Evolutionary conservation across 305 asterid genomes (phyloP).

Genomic region (Fraxinus albicans): DNA sequence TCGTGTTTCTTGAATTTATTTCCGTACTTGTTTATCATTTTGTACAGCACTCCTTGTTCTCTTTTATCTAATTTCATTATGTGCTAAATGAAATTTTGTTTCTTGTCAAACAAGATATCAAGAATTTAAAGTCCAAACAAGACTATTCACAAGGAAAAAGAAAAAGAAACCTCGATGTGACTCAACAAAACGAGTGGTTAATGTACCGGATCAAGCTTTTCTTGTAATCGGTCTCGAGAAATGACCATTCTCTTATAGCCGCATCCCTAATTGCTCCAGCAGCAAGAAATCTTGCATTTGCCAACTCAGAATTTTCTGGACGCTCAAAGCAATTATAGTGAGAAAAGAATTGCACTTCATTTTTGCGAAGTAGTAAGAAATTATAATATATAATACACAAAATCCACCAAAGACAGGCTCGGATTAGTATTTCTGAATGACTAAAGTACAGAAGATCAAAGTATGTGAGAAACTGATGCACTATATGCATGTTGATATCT

Average conservation of each 20-base stretch:
- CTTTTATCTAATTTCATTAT: not conserved
- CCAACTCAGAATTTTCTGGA: conserved; percentile 83
- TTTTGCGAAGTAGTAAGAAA: conserved; percentile 9
- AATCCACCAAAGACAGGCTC: not conserved
- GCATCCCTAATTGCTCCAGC: conserved; percentile 93
- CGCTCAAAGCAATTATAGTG: conserved; percentile 24
- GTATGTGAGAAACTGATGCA: not conserved
- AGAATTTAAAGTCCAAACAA: not conserved
- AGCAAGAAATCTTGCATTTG: conserved; percentile 93
- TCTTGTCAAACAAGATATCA: not conserved
- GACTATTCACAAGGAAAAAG: not conserved
- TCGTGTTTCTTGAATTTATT: not conserved
- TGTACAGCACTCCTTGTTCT: not conserved
- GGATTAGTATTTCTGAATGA: conserved; percentile 1
- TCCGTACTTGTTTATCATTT: not conserved
- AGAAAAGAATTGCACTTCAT: conserved; percentile 22
- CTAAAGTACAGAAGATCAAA: conserved; percentile 8
- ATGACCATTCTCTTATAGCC: conserved; percentile 86
- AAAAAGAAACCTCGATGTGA: not conserved
- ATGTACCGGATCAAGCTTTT: conserved; percentile 73
- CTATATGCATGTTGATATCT: conserved; percentile 12
- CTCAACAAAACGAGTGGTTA: not conserved
- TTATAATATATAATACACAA: conserved; percentile 11
- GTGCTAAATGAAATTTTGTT: not conserved
- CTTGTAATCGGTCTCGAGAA: conserved; percentile 63